Percentiles rank a stretch among this genome's conserved stretches.
These are phyloP conservation scores for Phylloporus sp. DNA, from an alignment of 1,284 basidiomycete genomes.

Conservation along the genomic window DNA sequence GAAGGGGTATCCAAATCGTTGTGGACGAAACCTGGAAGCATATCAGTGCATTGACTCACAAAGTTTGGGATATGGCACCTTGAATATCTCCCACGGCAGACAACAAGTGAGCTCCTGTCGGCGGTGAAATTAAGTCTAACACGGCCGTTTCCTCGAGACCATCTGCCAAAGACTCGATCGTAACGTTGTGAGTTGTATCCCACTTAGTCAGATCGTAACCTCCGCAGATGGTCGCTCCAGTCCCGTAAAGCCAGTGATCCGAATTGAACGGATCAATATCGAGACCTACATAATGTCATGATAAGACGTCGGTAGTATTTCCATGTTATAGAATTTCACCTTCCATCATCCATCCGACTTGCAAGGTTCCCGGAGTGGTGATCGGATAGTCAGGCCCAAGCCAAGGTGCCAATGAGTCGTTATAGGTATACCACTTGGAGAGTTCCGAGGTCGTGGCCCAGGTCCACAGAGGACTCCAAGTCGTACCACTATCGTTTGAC, in stretches of 20 bases:
- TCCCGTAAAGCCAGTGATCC: constrained; percentile 74
- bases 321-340: constrained; percentile 29
- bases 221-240: constrained; percentile 67
- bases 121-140: constrained; percentile 62
- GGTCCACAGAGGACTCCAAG: constrained; percentile 66
- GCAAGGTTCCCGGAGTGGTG: constrained; percentile 48
- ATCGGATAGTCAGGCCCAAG: constrained; percentile 57
- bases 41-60: neutral
- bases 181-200: constrained; percentile 67
- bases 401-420: constrained; percentile 64
- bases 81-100: constrained; percentile 67
- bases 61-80: constrained; percentile 29
- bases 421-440: constrained; percentile 63
- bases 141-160: constrained; percentile 72
- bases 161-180: constrained; percentile 65
- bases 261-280: constrained; percentile 70
- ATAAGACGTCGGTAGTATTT: constrained; percentile 5
- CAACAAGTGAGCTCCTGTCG: constrained; percentile 55
- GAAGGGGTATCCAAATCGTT: constrained; percentile 9
- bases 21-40: constrained; percentile 19
- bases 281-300: constrained; percentile 43
- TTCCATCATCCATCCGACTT: constrained; percentile 64
- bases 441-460: constrained; percentile 58
- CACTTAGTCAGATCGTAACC: constrained; percentile 63
- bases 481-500: constrained; percentile 60